A percentile compares a stretch with the other conserved stretches of the same genome.
These are phyloP conservation scores for Cyclanthera cordifolia DNA, from an alignment of 306 rosid genomes.

Conservation along the genomic window DNA sequence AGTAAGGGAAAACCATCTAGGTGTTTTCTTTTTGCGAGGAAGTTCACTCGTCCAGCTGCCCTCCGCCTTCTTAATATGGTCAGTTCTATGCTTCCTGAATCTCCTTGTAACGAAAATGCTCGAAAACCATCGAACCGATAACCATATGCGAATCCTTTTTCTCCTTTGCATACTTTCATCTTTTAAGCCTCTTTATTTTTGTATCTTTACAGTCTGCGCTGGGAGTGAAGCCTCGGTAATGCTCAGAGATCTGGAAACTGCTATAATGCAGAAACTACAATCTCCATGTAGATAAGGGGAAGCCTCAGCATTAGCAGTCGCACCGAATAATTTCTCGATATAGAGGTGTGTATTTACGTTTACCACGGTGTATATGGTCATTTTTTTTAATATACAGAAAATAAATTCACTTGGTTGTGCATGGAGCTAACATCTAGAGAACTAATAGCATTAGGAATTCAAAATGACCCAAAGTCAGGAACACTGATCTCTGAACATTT, in stretches of 20 bases:
- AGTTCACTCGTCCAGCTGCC: constrained; percentile 91
- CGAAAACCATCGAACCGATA: neutral
- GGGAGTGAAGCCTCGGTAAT: constrained; percentile 13
- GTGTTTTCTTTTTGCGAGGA: constrained; percentile 89
- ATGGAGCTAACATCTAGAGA: constrained; percentile 6
- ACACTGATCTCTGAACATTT: neutral
- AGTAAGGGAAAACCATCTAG: constrained; percentile 78
- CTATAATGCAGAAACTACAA: neutral
- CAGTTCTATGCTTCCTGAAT: constrained; percentile 2
- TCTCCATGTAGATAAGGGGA: neutral
- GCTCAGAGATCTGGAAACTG: neutral
- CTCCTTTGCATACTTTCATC: neutral
- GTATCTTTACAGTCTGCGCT: constrained; percentile 16
- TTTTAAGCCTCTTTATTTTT: constrained; percentile 1
- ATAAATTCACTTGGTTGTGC: constrained; percentile 8
- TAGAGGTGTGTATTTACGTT: constrained; percentile 4
- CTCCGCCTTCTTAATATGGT: constrained; percentile 79
- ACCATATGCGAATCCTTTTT: neutral
- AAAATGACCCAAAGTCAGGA: constrained; percentile 4
- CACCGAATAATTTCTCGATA: neutral
- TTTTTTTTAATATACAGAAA: neutral
- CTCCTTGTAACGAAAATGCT: neutral
- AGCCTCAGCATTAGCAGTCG: neutral
- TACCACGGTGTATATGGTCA: constrained; percentile 12
- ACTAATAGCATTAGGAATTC: neutral